These are phyloP conservation scores for Pulveroboletus sp. DNA, from an alignment of 768 basidiomycete species.

Conservation along the genomic window DNA sequence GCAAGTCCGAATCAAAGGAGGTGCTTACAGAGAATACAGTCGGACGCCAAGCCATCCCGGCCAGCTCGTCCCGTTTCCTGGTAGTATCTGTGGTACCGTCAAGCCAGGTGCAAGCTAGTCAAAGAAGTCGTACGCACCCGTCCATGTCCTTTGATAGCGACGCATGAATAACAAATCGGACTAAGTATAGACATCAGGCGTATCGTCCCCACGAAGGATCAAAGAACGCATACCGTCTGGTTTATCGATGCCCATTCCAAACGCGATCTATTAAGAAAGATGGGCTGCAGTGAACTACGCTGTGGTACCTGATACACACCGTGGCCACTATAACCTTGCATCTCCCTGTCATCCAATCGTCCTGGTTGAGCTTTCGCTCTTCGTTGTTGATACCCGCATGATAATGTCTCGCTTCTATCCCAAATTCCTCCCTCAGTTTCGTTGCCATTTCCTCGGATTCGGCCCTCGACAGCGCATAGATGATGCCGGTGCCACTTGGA, in stretches of 20 bases:
- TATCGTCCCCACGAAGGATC: background rate
- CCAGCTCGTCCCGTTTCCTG: constrained; percentile 98
- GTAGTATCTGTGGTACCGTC: constrained; percentile 56
- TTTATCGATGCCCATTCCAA: constrained; percentile 98
- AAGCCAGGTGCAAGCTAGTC: background rate
- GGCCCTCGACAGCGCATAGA: constrained; percentile 74
- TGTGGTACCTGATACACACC: constrained; percentile 40
- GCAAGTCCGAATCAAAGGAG: background rate
- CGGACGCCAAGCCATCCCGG: constrained; percentile 79
- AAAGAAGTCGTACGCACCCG: constrained; percentile 47
- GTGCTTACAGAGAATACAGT: constrained; percentile 81
- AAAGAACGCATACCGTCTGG: constrained; percentile 51
- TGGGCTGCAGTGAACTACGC: background rate
- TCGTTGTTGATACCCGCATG: constrained; percentile 73
- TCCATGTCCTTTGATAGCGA: constrained; percentile 81
- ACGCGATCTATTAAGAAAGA: constrained; percentile 68
- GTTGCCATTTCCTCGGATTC: constrained; percentile 82
- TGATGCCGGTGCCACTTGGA: constrained; percentile 66
- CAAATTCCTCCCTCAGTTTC: constrained; percentile 54
- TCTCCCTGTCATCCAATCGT: constrained; percentile 70
- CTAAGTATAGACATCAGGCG: constrained; percentile 37
- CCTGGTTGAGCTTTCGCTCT: constrained; percentile 62
- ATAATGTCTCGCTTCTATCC: constrained; percentile 71
- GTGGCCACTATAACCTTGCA: constrained; percentile 91
- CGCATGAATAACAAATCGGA: constrained; percentile 90